These are phyloP conservation scores for Psilocybe sp. DNA, from an alignment of 768 basidiomycete species.

Conservation along the genomic window DNA sequence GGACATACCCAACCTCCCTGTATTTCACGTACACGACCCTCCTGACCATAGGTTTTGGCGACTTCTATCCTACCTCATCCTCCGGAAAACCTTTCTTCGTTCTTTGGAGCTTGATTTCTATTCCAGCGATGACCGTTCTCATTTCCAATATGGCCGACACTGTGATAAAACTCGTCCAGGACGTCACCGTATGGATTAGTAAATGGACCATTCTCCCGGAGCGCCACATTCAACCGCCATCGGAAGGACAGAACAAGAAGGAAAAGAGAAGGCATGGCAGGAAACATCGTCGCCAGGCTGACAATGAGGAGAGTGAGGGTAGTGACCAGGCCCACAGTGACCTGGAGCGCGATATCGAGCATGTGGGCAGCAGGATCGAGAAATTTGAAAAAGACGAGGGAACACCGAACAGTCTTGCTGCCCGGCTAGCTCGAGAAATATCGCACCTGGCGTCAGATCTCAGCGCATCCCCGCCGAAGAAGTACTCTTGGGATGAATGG, in stretches of 20 bases:
- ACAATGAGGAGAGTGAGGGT: background rate
- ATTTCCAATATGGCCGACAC: constrained; percentile 49
- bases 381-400: constrained; percentile 19
- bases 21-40: constrained; percentile 39
- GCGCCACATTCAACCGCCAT: constrained; percentile 1
- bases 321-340: background rate
- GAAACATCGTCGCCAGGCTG: background rate
- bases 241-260: constrained; percentile 14
- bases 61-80: constrained; percentile 32
- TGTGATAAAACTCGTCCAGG: constrained; percentile 36
- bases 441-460: constrained; percentile 27
- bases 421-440: constrained; percentile 29
- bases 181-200: constrained; percentile 28
- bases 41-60: constrained; percentile 41
- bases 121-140: constrained; percentile 38
- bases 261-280: background rate
- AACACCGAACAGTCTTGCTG: constrained; percentile 18
- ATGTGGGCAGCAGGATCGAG: constrained; percentile 34
- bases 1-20: constrained; percentile 35
- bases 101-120: constrained; percentile 37
- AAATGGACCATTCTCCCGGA: constrained; percentile 26
- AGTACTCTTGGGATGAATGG: constrained; percentile 39
- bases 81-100: constrained; percentile 41
- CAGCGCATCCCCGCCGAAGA: constrained; percentile 18
- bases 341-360: constrained; percentile 23